Base-by-base conservation (phyloP, 805 yeast genomes). In the Wickerhamomyces silvicola region DNA sequence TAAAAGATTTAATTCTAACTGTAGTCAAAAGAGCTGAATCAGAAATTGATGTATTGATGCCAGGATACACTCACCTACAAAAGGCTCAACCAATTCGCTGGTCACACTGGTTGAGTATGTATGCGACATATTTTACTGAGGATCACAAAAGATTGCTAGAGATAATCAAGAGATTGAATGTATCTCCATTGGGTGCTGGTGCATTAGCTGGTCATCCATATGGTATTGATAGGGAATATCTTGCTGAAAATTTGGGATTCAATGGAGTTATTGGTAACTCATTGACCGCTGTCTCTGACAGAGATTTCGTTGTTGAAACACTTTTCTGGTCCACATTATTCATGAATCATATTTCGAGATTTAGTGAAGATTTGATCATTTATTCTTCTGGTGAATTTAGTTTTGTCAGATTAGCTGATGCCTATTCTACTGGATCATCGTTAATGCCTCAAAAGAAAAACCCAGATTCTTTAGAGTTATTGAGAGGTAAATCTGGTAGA, bases 51-150 rank as follows among this genome's bases (percentile, higher is more conserved):
- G 82, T 81, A 13, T 70, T 92, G 54, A 92, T 92, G 97, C 99
- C 99, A 9, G 99, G 99, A 27, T 92, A 92, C 66, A 92, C 99
- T 10, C 99, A 92, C 64, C 68, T 92, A 56, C 98, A 92, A 69
- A 82, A 95, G 58, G 97, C 97, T 2, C 99, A n/a, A 32, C 99
- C 99, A n/a, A 92, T 92, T 53, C 77, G 99, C 64, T 92, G 99
- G 99, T 70, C 97, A 1, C 99, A 92, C 58, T 90, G 97, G 96
- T 68, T 92, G 45, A 76, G 90, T 45, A 78, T 86, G 56, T 90
- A 92, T 53, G 97, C 96, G 23, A 90, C 98, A 2, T 92, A 88
- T 56, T 81, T 92, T 60, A 75, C 88, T 8, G 87, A 87, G 54
- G 99, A 92, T 57, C 78, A 81, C 62, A 76, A 83, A 56, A 75